Evolutionary conservation across 768 basidiomycete species (phyloP).

Genomic region (Mycena chlorophos): DNA sequence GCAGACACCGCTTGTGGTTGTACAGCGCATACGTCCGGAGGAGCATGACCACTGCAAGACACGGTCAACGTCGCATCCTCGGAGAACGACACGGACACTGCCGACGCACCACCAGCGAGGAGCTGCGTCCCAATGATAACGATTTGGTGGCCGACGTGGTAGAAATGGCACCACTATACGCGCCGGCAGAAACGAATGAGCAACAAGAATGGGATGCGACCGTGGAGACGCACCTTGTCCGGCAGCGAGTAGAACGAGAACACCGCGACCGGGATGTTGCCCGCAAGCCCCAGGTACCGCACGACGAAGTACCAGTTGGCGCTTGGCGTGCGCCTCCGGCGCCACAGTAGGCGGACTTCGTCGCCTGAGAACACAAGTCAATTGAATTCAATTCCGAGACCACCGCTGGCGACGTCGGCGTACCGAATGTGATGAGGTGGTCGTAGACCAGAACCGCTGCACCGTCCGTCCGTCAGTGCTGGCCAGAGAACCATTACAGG

Average conservation of each 20-base stretch:
- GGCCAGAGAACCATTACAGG: not conserved
- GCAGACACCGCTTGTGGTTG: not conserved
- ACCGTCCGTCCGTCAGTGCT: not conserved
- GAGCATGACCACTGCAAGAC: not conserved
- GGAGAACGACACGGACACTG: not conserved
- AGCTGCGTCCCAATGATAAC: slow-evolving; percentile 11
- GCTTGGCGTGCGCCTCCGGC: not conserved
- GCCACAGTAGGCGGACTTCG: slow-evolving; percentile 10
- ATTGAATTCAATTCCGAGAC: not conserved
- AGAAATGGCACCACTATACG: slow-evolving; percentile 2
- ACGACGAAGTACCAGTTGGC: slow-evolving; percentile 7
- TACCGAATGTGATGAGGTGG: slow-evolving; percentile 8
- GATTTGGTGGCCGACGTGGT: slow-evolving; percentile 5
- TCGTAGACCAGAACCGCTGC: slow-evolving; percentile 8
- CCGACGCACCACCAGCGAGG: not conserved
- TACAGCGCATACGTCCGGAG: not conserved
- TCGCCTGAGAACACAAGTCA: not conserved
- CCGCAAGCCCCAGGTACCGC: slow-evolving; percentile 1
- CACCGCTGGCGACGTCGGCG: not conserved
- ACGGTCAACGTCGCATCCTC: not conserved
- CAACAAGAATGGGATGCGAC: too few relatives aligned
- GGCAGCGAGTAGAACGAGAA: slow-evolving; percentile 2
- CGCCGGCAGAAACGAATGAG: not conserved
- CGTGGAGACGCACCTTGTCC: not conserved
- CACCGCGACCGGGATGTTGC: slow-evolving; percentile 11